phyloP scores from a whole-genome alignment of 768 basidiomycete species.

The Lactifluus volemus region DNA sequence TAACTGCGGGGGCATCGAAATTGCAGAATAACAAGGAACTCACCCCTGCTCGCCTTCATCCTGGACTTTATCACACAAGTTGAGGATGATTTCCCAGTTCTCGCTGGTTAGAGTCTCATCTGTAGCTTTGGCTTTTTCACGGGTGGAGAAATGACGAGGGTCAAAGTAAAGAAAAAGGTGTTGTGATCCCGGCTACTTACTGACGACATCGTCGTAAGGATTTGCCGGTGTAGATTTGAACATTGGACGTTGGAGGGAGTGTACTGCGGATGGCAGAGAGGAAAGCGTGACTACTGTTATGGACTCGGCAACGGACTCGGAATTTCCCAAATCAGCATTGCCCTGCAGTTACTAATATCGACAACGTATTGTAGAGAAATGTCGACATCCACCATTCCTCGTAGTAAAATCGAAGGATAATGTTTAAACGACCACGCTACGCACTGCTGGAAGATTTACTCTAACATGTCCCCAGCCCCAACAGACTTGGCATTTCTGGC shows the following conservation, averaged over 20 bases:
- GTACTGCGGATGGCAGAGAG: not conserved
- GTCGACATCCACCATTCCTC: too few species aligned
- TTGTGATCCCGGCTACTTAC: constrained; percentile 34
- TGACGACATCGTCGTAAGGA: constrained; percentile 83
- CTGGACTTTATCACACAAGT: constrained; percentile 91
- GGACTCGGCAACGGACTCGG: too few species aligned
- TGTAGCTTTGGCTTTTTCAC: constrained; percentile 74
- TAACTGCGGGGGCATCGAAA: constrained; percentile 2
- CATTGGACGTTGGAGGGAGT: constrained; percentile 34
- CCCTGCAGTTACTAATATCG: too few species aligned
- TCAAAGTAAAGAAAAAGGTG: not conserved
- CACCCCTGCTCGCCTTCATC: constrained; percentile 87
- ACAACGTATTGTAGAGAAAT: too few species aligned
- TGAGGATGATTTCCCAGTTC: constrained; percentile 93
- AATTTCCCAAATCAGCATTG: too few species aligned
- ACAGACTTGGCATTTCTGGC: too few species aligned
- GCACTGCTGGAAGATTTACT: too few species aligned
- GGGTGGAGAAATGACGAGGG: constrained; percentile 10
- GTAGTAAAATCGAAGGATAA: too few species aligned
- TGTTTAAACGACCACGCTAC: too few species aligned
- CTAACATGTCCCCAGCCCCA: too few species aligned
- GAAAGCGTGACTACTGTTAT: not conserved
- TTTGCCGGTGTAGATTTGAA: constrained; percentile 56
- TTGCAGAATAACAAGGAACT: constrained; percentile 21
- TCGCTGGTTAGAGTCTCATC: constrained; percentile 92